Evolutionary conservation across 2,329 filamentous ascomycete genomes (phyloP).

Genomic region (Talaromyces pinophilus): DNA sequence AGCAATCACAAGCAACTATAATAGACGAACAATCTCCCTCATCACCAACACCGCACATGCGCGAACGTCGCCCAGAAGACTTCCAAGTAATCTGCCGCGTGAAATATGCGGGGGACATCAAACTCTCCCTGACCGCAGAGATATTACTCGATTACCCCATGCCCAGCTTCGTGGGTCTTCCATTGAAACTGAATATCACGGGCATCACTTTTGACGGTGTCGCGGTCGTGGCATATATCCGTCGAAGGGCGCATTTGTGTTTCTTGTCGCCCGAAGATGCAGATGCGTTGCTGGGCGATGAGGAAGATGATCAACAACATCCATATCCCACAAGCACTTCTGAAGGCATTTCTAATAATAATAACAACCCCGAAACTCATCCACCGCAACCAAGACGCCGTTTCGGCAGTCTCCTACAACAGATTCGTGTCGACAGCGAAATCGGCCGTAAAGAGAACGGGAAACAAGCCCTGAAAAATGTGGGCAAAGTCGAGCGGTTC

Average conservation of each 20-base stretch:
- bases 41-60: conserved; percentile 55
- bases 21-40: conserved; percentile 18
- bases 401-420: conserved; percentile 70
- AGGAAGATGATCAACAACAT: conserved; percentile 30
- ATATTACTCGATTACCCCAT: conserved; percentile 97
- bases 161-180: conserved; percentile 96
- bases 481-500: conserved; percentile 97
- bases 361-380: conserved; percentile 26
- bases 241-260: conserved; percentile 86
- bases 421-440: conserved; percentile 95
- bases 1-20: conserved; percentile 26
- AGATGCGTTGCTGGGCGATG: conserved; percentile 65
- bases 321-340: conserved; percentile 27
- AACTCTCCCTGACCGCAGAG: conserved; percentile 86
- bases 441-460: conserved; percentile 89
- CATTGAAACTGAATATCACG: conserved; percentile 90
- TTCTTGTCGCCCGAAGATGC: conserved; percentile 93
- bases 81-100: conserved; percentile 91
- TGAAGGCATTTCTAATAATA: neutral
- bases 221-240: conserved; percentile 86
- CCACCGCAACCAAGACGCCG: conserved; percentile 26
- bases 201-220: conserved; percentile 94
- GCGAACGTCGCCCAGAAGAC: conserved; percentile 79
- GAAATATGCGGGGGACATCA: conserved; percentile 82
- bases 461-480: conserved; percentile 95